phyloP scores from a whole-genome alignment of 2,329 filamentous ascomycete species.

The Exutisphaerella laricina region DNA sequence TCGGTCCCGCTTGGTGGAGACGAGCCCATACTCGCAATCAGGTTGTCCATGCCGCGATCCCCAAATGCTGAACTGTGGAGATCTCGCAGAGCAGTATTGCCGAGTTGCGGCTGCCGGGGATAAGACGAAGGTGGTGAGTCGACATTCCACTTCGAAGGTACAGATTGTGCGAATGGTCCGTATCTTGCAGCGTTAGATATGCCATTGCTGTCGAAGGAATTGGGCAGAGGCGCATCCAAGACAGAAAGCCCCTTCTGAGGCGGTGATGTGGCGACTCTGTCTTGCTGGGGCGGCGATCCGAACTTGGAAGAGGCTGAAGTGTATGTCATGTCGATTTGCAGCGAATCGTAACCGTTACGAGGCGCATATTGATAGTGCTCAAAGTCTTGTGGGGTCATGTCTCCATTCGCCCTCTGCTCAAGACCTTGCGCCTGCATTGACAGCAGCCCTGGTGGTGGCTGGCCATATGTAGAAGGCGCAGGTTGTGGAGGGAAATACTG shows the following conservation, averaged over 20 bases:
- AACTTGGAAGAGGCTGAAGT: slow-evolving; percentile 59
- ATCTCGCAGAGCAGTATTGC: slow-evolving; percentile 46
- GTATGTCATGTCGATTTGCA: slow-evolving; percentile 52
- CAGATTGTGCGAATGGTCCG: slow-evolving; percentile 84
- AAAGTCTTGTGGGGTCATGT: slow-evolving; percentile 21
- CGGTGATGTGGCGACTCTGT: slow-evolving; percentile 75
- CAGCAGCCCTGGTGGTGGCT: slow-evolving; percentile 30
- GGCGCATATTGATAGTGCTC: slow-evolving; percentile 27
- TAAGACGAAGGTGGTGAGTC: slow-evolving; percentile 69
- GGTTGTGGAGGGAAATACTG: slow-evolving; percentile 15
- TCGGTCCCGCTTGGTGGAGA: slow-evolving; percentile 59
- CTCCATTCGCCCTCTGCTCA: slow-evolving; percentile 27
- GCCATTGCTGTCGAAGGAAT: slow-evolving; percentile 93
- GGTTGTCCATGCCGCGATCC: slow-evolving; percentile 48
- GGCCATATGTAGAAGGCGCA: slow-evolving; percentile 19
- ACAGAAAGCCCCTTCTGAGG: slow-evolving; percentile 66
- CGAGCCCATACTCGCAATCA: slow-evolving; percentile 44
- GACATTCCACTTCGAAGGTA: slow-evolving; percentile 84
- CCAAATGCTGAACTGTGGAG: slow-evolving; percentile 63
- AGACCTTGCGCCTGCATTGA: slow-evolving; percentile 33
- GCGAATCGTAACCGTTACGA: slow-evolving; percentile 26
- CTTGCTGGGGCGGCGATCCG: slow-evolving; percentile 76
- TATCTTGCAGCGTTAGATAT: slow-evolving; percentile 87
- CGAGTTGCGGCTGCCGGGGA: slow-evolving; percentile 45
- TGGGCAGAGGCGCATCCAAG: slow-evolving; percentile 83